phyloP scores from a whole-genome alignment of 306 rosid genomes.

The Benincasa hispida region DNA sequence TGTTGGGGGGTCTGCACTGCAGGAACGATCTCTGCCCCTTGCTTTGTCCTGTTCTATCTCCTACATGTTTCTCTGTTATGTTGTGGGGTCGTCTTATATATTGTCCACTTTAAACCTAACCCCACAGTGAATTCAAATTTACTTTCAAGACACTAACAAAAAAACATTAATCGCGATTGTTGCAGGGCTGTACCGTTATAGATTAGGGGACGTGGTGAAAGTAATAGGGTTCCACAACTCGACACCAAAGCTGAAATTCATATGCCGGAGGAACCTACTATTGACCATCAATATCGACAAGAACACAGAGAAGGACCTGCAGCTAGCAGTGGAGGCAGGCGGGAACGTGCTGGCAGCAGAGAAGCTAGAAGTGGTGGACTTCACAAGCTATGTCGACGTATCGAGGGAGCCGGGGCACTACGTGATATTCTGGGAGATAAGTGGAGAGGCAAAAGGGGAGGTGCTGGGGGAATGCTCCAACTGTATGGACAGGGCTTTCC shows the following conservation, averaged over 20 bases:
- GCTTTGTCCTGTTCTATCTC: background rate
- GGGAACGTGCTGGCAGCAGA: slow-evolving; percentile 39
- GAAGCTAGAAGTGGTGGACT: slow-evolving; percentile 66
- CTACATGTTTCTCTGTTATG: background rate
- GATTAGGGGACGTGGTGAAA: slow-evolving; percentile 75
- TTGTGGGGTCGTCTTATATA: background rate
- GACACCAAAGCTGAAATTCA: slow-evolving; percentile 62
- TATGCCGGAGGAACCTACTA: slow-evolving; percentile 51
- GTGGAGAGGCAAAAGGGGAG: slow-evolving; percentile 53
- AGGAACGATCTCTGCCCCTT: background rate
- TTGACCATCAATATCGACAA: slow-evolving; percentile 74
- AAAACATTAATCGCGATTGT: background rate
- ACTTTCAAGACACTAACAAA: background rate
- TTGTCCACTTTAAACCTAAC: background rate
- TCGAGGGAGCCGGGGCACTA: slow-evolving; percentile 75
- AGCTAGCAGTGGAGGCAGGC: slow-evolving; percentile 57
- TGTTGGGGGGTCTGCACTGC: background rate
- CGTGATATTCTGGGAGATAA: slow-evolving; percentile 76
- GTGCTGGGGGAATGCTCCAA: slow-evolving; percentile 64
- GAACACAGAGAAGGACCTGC: slow-evolving; percentile 77
- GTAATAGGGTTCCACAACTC: slow-evolving; percentile 69
- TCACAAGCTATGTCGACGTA: slow-evolving; percentile 49
- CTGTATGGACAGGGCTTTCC: slow-evolving; percentile 51
- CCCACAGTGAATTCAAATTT: background rate
- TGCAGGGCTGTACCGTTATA: slow-evolving; percentile 76